Percentiles rank a stretch among this genome's conserved stretches.
phyloP scores from a whole-genome alignment of 345 rosid genomes.

The Sonneratia caseolaris region DNA sequence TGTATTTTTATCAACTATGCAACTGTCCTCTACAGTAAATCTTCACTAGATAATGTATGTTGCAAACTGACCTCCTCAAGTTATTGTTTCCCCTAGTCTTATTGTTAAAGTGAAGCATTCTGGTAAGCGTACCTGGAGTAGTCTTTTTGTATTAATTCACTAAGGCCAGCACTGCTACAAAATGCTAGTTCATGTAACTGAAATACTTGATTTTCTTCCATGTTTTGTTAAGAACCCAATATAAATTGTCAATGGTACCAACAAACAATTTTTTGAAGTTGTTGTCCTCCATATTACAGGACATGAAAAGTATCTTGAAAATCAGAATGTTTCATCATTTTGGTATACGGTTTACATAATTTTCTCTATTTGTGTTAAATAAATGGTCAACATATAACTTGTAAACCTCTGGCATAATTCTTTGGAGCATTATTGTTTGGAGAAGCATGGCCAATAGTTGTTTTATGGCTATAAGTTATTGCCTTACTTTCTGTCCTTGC shows the following conservation, averaged over 20 bases:
- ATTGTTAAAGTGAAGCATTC: neutral
- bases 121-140: neutral
- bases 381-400: neutral
- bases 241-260: neutral
- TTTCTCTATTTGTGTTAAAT: neutral
- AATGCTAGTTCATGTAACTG: neutral
- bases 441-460: neutral
- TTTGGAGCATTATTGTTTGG: neutral
- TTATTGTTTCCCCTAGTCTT: neutral
- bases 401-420: neutral
- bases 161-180: neutral
- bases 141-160: neutral
- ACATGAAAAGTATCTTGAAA: neutral
- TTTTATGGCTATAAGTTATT: neutral
- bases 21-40: neutral
- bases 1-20: neutral
- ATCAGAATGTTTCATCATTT: neutral
- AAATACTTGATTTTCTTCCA: neutral
- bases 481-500: neutral
- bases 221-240: neutral
- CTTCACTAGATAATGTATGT: neutral
- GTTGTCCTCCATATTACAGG: neutral
- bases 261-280: neutral
- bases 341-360: neutral
- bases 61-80: neutral